These are phyloP conservation scores for Cystodermella granulosa DNA, from an alignment of 1,284 basidiomycete species.

Conservation along the genomic window DNA sequence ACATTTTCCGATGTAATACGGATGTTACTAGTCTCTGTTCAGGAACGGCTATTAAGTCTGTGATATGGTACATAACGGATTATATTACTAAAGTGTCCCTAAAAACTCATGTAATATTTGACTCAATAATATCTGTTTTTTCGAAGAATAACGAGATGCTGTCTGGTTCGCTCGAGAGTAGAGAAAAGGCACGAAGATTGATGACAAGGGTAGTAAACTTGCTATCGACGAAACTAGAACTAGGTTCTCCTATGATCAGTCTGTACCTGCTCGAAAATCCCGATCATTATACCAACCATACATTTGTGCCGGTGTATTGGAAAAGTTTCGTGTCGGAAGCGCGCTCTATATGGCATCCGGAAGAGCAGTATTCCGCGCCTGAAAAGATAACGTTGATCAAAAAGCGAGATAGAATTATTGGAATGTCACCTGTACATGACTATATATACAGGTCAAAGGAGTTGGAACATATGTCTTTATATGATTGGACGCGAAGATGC, in stretches of 20 bases:
- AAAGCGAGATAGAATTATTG: conserved; percentile 8
- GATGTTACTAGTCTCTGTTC: conserved; percentile 36
- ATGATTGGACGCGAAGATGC: conserved; percentile 20
- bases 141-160: conserved; percentile 19
- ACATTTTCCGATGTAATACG: conserved; percentile 34
- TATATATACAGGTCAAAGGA: conserved; percentile 17
- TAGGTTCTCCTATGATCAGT: conserved; percentile 30
- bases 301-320: conserved; percentile 28
- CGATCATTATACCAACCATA: conserved; percentile 31
- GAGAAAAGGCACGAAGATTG: conserved; percentile 23
- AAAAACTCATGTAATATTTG: conserved; percentile 36
- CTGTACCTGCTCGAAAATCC: conserved; percentile 28
- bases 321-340: conserved; percentile 16
- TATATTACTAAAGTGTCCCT: conserved; percentile 38
- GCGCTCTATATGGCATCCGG: background rate
- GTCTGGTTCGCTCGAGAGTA: conserved; percentile 2
- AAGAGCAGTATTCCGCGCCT: background rate
- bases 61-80: conserved; percentile 38
- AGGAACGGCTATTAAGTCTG: conserved; percentile 37
- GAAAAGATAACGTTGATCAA: conserved; percentile 8
- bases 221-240: conserved; percentile 27
- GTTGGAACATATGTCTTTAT: conserved; percentile 15
- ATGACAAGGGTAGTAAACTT: conserved; percentile 29
- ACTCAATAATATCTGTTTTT: conserved; percentile 27
- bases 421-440: conserved; percentile 15